A percentile compares a stretch with the other conserved stretches of the same genome.
Conservation (phyloP, 257 asterid genomes). For the Jaltomata sinuosa region DNA sequence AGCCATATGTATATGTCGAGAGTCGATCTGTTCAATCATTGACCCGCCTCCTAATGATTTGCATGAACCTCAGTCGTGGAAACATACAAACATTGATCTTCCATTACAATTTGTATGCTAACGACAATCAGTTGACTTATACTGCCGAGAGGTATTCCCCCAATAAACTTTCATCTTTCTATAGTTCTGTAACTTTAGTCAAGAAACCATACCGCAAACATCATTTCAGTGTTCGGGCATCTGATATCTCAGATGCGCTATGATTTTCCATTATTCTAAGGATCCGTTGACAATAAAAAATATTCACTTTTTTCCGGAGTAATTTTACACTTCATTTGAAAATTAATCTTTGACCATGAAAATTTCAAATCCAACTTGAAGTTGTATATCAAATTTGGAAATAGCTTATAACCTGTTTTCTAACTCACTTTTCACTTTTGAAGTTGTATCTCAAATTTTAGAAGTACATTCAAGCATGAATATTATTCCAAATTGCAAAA, state of each 20-base stretch:
- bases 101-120: constrained; percentile 57
- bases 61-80: constrained; percentile 52
- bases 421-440: not conserved
- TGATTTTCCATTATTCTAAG: too few species aligned
- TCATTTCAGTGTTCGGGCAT: not conserved
- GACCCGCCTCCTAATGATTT: constrained; percentile 51
- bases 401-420: not conserved
- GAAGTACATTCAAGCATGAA: not conserved
- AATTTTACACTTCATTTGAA: not conserved
- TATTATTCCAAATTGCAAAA: too few species aligned
- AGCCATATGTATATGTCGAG: constrained; percentile 71
- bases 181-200: not conserved
- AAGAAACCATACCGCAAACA: not conserved
- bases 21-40: constrained; percentile 51
- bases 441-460: not conserved
- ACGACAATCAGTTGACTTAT: constrained; percentile 53
- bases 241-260: too few species aligned
- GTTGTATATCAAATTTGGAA: not conserved
- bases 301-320: not conserved
- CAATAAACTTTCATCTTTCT: not conserved
- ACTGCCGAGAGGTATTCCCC: constrained; percentile 58
- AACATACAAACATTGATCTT: constrained; percentile 47
- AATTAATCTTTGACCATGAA: not conserved
- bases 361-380: not conserved
- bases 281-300: too few species aligned